Evolutionary conservation across 495 filamentous ascomycete genomes (phyloP).

Genomic region (Collariella sp.): DNA sequence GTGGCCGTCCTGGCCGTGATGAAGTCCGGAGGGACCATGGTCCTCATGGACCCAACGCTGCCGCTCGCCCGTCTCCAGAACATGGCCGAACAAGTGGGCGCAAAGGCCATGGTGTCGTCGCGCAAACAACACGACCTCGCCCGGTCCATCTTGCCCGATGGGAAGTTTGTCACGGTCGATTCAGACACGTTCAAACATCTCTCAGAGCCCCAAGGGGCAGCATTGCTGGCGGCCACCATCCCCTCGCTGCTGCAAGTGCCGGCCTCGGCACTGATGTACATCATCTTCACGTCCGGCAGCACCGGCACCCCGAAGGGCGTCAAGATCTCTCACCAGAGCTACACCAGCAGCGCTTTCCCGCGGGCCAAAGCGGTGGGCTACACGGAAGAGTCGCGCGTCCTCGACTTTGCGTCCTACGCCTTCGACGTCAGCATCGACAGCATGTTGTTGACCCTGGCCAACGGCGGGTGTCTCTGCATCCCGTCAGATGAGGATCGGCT

Average conservation of each 20-base stretch:
- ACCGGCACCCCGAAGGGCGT: slow-evolving; percentile 48
- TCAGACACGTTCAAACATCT: not conserved
- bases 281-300: slow-evolving; percentile 53
- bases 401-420: slow-evolving; percentile 54
- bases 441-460: slow-evolving; percentile 46
- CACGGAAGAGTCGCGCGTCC: slow-evolving; percentile 26
- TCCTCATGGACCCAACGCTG: slow-evolving; percentile 50
- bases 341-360: slow-evolving; percentile 26
- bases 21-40: slow-evolving; percentile 40
- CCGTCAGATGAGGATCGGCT: slow-evolving; percentile 24
- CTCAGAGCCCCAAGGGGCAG: not conserved
- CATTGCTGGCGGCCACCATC: not conserved
- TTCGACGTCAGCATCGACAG: slow-evolving; percentile 52
- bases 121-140: slow-evolving; percentile 6
- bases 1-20: slow-evolving; percentile 44
- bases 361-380: slow-evolving; percentile 11
- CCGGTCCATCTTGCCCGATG: slow-evolving; percentile 10
- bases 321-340: slow-evolving; percentile 35
- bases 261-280: slow-evolving; percentile 29
- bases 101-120: slow-evolving; percentile 20
- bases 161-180: not conserved
- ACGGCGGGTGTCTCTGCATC: slow-evolving; percentile 32
- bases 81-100: slow-evolving; percentile 25
- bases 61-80: slow-evolving; percentile 41
- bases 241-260: slow-evolving; percentile 4